These are phyloP conservation scores for Curvularia lunata DNA, from an alignment of 2,329 filamentous ascomycete species.

Conservation along the genomic window DNA sequence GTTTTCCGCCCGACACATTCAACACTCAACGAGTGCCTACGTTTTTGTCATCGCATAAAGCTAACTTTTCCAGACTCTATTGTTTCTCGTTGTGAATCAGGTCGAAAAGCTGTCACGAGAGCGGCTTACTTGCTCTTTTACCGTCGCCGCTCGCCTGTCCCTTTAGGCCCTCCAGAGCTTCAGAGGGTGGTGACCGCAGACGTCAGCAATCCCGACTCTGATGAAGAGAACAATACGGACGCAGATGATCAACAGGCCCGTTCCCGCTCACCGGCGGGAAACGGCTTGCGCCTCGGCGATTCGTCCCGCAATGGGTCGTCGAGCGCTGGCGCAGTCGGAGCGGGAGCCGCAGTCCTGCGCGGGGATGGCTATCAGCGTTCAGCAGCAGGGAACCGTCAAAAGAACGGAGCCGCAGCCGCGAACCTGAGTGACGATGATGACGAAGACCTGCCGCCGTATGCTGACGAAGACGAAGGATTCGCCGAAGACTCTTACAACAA, in stretches of 20 bases:
- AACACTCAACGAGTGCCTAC: too few species aligned
- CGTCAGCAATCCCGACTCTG: conserved; percentile 50
- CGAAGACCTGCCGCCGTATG: conserved; percentile 27
- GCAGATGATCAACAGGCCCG: conserved; percentile 34
- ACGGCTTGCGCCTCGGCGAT: conserved; percentile 85
- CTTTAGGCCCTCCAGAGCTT: conserved; percentile 80
- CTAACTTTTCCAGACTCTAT: conserved; percentile 68
- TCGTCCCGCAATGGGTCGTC: conserved; percentile 89
- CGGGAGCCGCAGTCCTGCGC: conserved; percentile 56
- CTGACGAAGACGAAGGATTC: conserved; percentile 27
- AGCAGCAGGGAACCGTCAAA: conserved; percentile 42
- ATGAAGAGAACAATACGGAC: conserved; percentile 49
- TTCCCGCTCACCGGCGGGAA: conserved; percentile 68
- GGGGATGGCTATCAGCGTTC: conserved; percentile 45
- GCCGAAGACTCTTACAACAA: conserved; percentile 13
- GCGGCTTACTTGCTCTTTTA: conserved; percentile 96
- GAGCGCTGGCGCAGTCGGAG: conserved; percentile 84
- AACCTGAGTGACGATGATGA: conserved; percentile 37
- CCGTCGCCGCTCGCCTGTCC: conserved; percentile 76
- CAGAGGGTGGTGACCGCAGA: conserved; percentile 71
- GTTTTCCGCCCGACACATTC: background rate
- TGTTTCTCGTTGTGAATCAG: conserved; percentile 67
- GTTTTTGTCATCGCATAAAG: background rate
- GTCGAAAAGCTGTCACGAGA: conserved; percentile 69
- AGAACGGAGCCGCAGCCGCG: conserved; percentile 46